Base-by-base conservation (phyloP, 345 rosid genomes). In the Dovyalis caffra region DNA sequence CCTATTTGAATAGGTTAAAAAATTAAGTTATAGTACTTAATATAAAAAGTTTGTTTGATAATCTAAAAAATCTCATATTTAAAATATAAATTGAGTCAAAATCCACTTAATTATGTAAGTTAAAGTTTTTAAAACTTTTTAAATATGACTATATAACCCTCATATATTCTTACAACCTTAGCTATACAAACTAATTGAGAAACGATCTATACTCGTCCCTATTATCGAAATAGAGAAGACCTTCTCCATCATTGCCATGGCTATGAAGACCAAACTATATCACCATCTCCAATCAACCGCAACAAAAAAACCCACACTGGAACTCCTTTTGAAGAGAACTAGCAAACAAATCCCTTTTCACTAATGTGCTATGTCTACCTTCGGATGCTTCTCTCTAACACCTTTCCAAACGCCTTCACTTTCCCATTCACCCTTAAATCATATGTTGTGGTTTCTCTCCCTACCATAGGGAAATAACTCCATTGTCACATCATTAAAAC, bases 401-500 rank as follows among this genome's bases (percentile, higher is more conserved):
- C 68, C 49, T 33, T 85, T 1, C 97, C 97, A 0, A 86, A 90
- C 71, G 95, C 92, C 56, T 92, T 91, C 85, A 80, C 97, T 40
- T 91, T 86, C 87, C 97, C 97, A 53, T 92, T 91, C 86, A 86
- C 84, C 26, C 87, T 95, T 80, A 95, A 95, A 79, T 91, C 99
- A 29, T 90, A 92, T 43, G 91, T 90, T 43, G 80, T 88, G 28
- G 92, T 91, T 14, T 83, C 84, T 45, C 97, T 91, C 43, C 89
- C 92, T 8, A 15, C 85, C 72, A 62, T 86, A 32, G 94, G 95
- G 5, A 66, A 83, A 43, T 95, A 88, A 74, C 87, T 95, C 68
- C 99, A 95, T 66, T 83, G 87, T 62, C 93, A 91, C 62, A 87
- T 81, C 1, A 71, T 89, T 45, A 88, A 72, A 83, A 62, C 77